Conservation (phyloP, 257 asterid species). For the Salvia hispanica region DNA sequence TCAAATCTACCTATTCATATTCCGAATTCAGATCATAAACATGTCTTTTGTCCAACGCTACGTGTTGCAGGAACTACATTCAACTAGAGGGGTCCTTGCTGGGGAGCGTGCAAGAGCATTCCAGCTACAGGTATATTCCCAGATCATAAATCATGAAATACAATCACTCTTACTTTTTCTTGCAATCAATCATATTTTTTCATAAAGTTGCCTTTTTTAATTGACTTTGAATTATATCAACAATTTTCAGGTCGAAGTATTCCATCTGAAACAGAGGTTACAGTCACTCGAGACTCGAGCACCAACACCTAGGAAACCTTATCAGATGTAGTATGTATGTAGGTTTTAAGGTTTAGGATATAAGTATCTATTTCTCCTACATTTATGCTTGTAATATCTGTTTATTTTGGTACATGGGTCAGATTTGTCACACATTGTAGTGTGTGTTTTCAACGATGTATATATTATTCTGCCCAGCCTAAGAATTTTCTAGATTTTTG, state of each 20-base stretch:
- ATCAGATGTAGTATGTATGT: constrained; percentile 20
- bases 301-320: constrained; percentile 89
- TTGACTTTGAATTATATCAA: constrained; percentile 10
- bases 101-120: constrained; percentile 95
- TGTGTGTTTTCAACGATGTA: constrained; percentile 21
- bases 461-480: constrained; percentile 15
- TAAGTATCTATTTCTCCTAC: constrained; percentile 2
- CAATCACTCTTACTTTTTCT: no score
- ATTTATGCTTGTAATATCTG: constrained; percentile 12
- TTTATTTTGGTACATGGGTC: neutral
- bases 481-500: neutral
- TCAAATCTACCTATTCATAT: constrained; percentile 10
- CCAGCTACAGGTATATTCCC: constrained; percentile 78
- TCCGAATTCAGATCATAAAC: neutral
- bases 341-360: neutral
- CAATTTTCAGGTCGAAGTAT: constrained; percentile 77
- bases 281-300: constrained; percentile 87
- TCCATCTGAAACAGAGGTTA: constrained; percentile 87
- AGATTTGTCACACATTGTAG: neutral
- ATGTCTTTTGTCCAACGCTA: constrained; percentile 15
- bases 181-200: constrained; percentile 3
- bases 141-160: no score
- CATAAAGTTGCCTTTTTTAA: neutral
- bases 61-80: constrained; percentile 78
- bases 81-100: constrained; percentile 89